Evolutionary conservation across 139 green algal species (phyloP), one percentile per base, ranked within the genome.

Genomic region (Coelastrella sp.): DNA sequence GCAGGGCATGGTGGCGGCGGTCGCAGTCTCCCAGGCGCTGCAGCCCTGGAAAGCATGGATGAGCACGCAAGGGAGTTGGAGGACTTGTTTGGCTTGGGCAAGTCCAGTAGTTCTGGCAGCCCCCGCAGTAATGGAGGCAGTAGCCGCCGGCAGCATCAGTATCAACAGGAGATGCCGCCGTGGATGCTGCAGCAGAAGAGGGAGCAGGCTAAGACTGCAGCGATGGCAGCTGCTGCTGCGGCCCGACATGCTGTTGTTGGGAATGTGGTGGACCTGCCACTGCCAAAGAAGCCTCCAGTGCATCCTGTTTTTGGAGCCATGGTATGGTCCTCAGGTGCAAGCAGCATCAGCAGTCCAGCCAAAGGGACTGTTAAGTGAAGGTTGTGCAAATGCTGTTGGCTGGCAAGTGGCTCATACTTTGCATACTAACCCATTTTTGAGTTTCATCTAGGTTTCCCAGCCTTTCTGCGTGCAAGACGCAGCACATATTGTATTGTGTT

Each of bases 291-390:
- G 81, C 25, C 81, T n/a, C 81, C 81, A 7, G 81, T 86, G n/a
- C 81, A 86, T 35, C 81, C 81, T 25, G 27, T 86, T 0, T 86
- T 86, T 86, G 81, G 81, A 4, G 74, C n/a, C n/a, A 70, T 80
- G 74, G 9, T 6, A 19, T 80, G 8, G 8, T 20, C 49, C 72
- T 6, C 79, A 70, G 25, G 17, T 25, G 6, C 19, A 4, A 78
- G 70, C 70, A 78, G 20, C 17, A 78, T 12, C 70, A 35, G 70
- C 15, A 35, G 70, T 12, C 63, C 70, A 72, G 63, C 63, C 5
- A 49, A 49, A 49, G 35, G 35, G 35, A 49, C 35, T 49, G 35
- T 49, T 49, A 49, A 49, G 35, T 49, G 35, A 49, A 49, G 35
- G 35, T 49, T 49, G 35, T 49, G 35, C 35, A 49, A 3, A 49